Evolutionary conservation across 257 asterid genomes (phyloP).

Genomic region (Jasminum sambac): DNA sequence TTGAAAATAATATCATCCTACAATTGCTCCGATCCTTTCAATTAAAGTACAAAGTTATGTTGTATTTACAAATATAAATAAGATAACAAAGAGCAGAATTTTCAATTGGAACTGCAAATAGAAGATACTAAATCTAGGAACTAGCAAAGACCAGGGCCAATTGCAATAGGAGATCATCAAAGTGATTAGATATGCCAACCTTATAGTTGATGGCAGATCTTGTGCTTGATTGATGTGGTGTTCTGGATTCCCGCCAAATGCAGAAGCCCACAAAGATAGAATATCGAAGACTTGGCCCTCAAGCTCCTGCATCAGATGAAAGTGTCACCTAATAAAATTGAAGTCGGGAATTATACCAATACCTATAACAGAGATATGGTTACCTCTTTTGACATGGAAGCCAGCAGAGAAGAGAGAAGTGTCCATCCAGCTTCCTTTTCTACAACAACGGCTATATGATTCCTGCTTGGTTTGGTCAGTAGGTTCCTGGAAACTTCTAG

Average conservation of each 20-base stretch:
- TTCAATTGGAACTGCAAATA: constrained; percentile 18
- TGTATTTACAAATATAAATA: not conserved
- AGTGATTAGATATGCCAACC: constrained; percentile 50
- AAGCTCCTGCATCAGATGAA: constrained; percentile 72
- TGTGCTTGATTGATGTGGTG: constrained; percentile 46
- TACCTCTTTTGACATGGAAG: constrained; percentile 87
- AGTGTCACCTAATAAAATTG: constrained; percentile 25
- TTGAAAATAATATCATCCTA: not conserved
- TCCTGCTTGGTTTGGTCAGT: constrained; percentile 75
- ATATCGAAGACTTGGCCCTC: constrained; percentile 92
- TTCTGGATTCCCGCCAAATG: constrained; percentile 64
- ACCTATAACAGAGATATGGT: constrained; percentile 17
- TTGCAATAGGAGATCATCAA: constrained; percentile 19
- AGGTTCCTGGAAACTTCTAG: constrained; percentile 88
- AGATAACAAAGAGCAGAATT: constrained; percentile 1
- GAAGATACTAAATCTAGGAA: not conserved
- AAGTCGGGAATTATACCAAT: constrained; percentile 19
- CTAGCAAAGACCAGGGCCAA: constrained; percentile 16
- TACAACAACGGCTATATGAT: constrained; percentile 65
- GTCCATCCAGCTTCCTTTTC: constrained; percentile 99
- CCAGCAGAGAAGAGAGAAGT: constrained; percentile 85
- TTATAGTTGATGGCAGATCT: constrained; percentile 62
- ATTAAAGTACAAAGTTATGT: not conserved
- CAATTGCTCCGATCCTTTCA: not conserved
- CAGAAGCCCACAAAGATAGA: constrained; percentile 87